Conservation (phyloP, 169 alveolate species). For the Eimeria acervulina region DNA sequence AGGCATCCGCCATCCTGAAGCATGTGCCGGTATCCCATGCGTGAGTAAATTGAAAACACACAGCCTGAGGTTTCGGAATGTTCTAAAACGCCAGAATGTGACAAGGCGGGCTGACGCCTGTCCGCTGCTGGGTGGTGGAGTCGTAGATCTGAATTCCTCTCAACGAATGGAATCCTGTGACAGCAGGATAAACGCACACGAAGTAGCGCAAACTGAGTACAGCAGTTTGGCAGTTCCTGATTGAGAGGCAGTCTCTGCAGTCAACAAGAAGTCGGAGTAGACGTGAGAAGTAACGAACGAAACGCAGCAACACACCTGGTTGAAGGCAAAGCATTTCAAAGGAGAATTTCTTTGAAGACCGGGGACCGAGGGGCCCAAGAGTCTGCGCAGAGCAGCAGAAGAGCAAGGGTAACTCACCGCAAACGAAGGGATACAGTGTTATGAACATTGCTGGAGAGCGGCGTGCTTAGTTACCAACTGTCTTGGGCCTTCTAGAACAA, state of each 20-base stretch:
- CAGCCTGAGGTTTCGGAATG: neutral
- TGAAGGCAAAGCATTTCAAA: conserved; percentile 76
- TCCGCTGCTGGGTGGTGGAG: conserved; percentile 65
- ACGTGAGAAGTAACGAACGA: neutral
- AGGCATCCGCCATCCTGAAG: neutral
- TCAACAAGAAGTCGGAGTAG: neutral
- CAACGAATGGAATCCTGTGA: conserved; percentile 80
- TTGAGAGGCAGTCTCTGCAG: neutral
- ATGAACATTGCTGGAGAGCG: neutral
- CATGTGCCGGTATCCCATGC: neutral
- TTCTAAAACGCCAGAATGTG: conserved; percentile 49
- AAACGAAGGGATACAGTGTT: neutral
- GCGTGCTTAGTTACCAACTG: conserved; percentile 49
- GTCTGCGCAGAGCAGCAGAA: conserved; percentile 30
- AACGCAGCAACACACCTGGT: conserved; percentile 65
- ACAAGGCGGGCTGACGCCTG: conserved; percentile 65
- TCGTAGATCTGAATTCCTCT: conserved; percentile 76
- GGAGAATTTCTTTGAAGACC: conserved; percentile 58
- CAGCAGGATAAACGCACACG: neutral
- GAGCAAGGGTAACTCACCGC: neutral
- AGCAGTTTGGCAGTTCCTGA: neutral
- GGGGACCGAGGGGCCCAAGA: conserved; percentile 67
- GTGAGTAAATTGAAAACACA: neutral
- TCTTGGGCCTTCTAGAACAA: conserved; percentile 78
- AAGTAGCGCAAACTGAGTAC: neutral